phyloP scores from a whole-genome alignment of 2,329 filamentous ascomycete genomes.

The Scytalidium sp. region DNA sequence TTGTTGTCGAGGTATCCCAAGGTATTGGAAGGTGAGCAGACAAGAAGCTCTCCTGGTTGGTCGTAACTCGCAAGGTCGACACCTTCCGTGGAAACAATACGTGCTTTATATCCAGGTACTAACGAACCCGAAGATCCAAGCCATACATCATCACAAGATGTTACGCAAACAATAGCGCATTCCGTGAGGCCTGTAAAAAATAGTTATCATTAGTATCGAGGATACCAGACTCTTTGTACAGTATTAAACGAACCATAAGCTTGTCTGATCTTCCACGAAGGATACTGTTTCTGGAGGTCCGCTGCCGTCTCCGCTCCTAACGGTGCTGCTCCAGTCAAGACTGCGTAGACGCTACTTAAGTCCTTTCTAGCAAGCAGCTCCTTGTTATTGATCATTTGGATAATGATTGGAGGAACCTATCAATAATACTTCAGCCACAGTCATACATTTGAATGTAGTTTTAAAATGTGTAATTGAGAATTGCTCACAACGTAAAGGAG shows the following conservation, averaged over 20 bases:
- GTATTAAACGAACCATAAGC: conserved; percentile 60
- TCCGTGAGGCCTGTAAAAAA: conserved; percentile 57
- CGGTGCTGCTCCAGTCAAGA: conserved; percentile 74
- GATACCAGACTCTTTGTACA: too few relatives aligned
- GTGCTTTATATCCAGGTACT: conserved; percentile 58
- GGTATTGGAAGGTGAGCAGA: conserved; percentile 70
- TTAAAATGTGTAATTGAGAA: not conserved
- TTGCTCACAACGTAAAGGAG: conserved; percentile 56
- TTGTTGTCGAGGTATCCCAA: conserved; percentile 83
- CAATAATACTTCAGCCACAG: not conserved
- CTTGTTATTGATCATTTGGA: conserved; percentile 64
- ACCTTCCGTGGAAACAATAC: conserved; percentile 63
- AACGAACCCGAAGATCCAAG: conserved; percentile 69
- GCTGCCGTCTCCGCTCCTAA: conserved; percentile 66
- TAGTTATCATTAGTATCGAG: conserved; percentile 29
- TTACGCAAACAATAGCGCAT: conserved; percentile 61
- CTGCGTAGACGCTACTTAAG: conserved; percentile 57
- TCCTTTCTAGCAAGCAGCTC: conserved; percentile 62
- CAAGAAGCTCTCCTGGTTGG: conserved; percentile 71
- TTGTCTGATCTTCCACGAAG: conserved; percentile 61
- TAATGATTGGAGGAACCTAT: conserved; percentile 70
- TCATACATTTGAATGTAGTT: not conserved
- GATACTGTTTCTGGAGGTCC: conserved; percentile 57
- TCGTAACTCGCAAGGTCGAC: conserved; percentile 66
- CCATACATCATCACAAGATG: conserved; percentile 58